Base-by-base conservation (phyloP, 2,329 filamentous ascomycete species). In the Fusarium sarcochroum region DNA sequence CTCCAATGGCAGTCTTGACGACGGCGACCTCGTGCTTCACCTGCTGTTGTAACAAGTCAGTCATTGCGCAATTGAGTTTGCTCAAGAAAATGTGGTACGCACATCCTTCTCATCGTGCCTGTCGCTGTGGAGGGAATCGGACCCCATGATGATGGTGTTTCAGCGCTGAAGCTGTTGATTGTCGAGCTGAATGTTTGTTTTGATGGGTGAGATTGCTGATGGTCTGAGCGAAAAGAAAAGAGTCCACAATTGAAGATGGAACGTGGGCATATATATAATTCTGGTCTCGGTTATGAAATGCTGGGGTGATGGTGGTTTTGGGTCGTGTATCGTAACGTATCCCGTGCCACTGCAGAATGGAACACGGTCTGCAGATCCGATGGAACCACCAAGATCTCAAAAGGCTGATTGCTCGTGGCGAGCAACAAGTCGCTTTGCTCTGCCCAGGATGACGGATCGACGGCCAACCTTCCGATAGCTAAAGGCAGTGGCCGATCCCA, bases 1-100 rank as follows among this genome's bases (percentile, higher is more conserved):
- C 70, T 57, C 72, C 72, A 18, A 73, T 59, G n/a, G 56, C 70
- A 8, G 60, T 66, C 67, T 74, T 74, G 61, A 69, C 40, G 23
- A 58, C 68, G 30, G 45, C 61, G 25, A 68, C 58, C 32, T 58
- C 49, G 25, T 68, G 51, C 15, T 61, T 68, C 14, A 49, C 32
- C 25, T 41, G 47, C 53, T 44, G 25, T 10, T 14, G 2, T 18
- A 35, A 13, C 1, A 14, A 30, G 20, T 58, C 11, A 64, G 59
- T 14, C 15, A 1, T 11, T 14, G 4, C 30, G 42, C 51, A 45
- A 46, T 27, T 46, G 35, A 14, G 1, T 1, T 20, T 2, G 18
- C 2, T 7, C 7, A 11, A 5, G 13, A 20, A 5, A 17, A 44
- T 9, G 69, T 57, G 21, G 42, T 47, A 41, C 50, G 23, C 13